Evolutionary conservation across 1,284 basidiomycete species (phyloP).

Genomic region (Rhodofomes roseus): DNA sequence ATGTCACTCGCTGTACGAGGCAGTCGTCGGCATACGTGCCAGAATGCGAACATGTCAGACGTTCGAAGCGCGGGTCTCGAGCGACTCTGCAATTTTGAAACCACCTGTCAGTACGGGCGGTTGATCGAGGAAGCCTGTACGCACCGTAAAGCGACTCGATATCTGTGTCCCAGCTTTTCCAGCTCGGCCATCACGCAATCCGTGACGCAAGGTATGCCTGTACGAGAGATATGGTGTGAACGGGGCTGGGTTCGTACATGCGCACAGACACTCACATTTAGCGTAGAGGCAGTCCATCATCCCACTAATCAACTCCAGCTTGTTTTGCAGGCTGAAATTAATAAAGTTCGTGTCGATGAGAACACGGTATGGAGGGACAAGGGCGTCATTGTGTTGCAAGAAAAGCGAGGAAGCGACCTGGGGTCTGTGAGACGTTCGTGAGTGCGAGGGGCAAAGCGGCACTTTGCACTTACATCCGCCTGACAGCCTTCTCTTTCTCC

Average conservation of each 20-base stretch:
- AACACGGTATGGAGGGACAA: conserved; percentile 96
- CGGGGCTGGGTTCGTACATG: too few species aligned
- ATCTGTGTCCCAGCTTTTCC: conserved; percentile 96
- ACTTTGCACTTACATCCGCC: conserved; percentile 55
- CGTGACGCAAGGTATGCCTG: conserved; percentile 97
- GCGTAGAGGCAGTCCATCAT: conserved; percentile 99
- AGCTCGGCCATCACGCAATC: conserved; percentile 98
- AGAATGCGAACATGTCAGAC: conserved; percentile 86
- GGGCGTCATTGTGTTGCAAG: conserved; percentile 92
- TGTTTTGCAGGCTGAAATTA: conserved; percentile 98
- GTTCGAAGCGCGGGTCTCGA: conserved; percentile 95
- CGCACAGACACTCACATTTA: conserved; percentile 70
- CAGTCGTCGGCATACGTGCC: conserved; percentile 99
- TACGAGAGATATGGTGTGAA: background rate
- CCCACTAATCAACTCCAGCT: conserved; percentile 91
- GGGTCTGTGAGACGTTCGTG: conserved; percentile 42
- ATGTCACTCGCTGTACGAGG: conserved; percentile 90
- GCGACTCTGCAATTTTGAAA: conserved; percentile 64
- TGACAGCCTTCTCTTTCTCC: conserved; percentile 68
- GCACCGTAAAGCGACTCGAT: conserved; percentile 89
- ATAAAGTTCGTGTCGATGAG: conserved; percentile 99
- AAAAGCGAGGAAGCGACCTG: conserved; percentile 90
- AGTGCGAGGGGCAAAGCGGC: conserved; percentile 4
- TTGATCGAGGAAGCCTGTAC: conserved; percentile 17
- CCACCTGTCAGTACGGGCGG: conserved; percentile 7